Base-by-base conservation (phyloP, 106 monocot species). In the Acorus gramineus region DNA sequence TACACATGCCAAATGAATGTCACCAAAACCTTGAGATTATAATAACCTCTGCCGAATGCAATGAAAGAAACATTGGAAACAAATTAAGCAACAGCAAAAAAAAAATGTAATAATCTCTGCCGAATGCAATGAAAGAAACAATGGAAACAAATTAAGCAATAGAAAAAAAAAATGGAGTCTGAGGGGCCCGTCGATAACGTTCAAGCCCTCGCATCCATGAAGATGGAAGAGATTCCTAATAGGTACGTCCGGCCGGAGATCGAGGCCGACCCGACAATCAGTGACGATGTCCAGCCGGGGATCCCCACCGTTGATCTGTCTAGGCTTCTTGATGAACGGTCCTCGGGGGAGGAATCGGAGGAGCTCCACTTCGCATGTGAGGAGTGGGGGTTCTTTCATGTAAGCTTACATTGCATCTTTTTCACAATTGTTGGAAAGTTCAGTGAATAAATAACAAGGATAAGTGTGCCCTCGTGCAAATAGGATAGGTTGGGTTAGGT, bases 351-450 rank as follows among this genome's bases (percentile, higher is more conserved):
- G 4, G 78, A 78, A 56, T 12, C 62, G 0, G 9, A 48, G 1
- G 68, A 68, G 63, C 72, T 73, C 11, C 44, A 52, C 2, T 68
- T 52, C 13, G 78, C 78, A 49, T 78, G 78, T 57, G 61, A 68
- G 53, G 67, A 78, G 46, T 78, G 78, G 78, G 78, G 78, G 47
- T 73, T 78, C 56, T 78, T 78, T 57, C 72, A 78, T 72, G 78
- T 78, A 13, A 42, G 55, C 3, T 28, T 28, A 28, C 0, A 7
- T 66, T 51, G 11, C 52, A 2, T 56, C 52, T 10, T 2, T 5
- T 55, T 70, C 8, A 52, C 1, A 28, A 28, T 28, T 28, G 28
- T 28, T 28, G 28, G 28, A 28, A 28, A 28, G 28, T 28, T 28
- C 28, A 28, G 28, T 28, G 28, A 28, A 28, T 28, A 28, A 28